Base-by-base conservation (phyloP, 2,329 filamentous ascomycete species). In the Aaosphaeria pasadenensis region DNA sequence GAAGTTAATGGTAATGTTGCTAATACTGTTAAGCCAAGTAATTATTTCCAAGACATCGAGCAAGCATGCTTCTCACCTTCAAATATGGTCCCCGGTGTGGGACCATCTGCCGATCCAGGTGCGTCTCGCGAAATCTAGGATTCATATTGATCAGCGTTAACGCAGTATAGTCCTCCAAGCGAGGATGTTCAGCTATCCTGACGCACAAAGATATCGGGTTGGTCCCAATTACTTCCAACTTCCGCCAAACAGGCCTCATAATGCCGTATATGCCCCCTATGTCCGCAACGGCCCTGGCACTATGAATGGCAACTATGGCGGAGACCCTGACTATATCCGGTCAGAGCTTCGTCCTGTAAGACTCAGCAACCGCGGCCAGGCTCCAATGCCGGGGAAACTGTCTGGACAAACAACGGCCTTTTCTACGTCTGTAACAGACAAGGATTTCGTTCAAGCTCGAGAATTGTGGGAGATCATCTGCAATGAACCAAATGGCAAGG, bases 131-230 rank as follows among this genome's bases (percentile, higher is more conserved):
- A 2, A 3, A 24, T 24, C 17, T 24, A 24, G 2, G 17, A 24
- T 24, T 24, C 17, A 24, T 2, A 2, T 2, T 24, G 2, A 24
- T 3, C 17, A 24, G 17, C 2, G 17, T 24, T 24, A 57, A 38
- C 50, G 63, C 58, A 24, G 17, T 3, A 84, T 85, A 1, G 83
- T 88, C 36, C 74, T 88, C 3, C 85, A 88, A 67, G 81, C 80
- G 35, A 82, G 85, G 47, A 76, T 88, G 38, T 88, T 88, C 75
- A 87, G 84, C 1, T 88, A 88, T 70, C 81, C 83, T 7, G 85
- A 88, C 60, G 84, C 80, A 4, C 79, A 83, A 60, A 77, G 78
- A 48, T 77, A 82, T 64, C 76, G 79, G 29, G 64, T 83, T 17
- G 80, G 80, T 30, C 72, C 71, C 54, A 83, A 83, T 67, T 83